phyloP scores from a whole-genome alignment of 768 basidiomycete genomes.

The Sarcomyxa edulis region DNA sequence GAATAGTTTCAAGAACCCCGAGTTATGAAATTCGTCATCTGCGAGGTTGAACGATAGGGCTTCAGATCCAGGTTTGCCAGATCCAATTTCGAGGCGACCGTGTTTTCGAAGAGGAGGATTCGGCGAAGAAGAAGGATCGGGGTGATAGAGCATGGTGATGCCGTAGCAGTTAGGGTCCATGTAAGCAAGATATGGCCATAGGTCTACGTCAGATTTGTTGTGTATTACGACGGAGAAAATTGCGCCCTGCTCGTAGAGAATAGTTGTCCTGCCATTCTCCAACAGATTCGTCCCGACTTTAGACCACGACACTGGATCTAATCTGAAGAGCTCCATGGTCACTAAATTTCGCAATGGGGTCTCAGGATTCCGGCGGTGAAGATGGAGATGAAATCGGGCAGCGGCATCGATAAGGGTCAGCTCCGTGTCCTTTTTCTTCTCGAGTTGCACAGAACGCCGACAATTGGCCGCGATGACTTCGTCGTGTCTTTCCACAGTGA shows the following conservation, averaged over 20 bases:
- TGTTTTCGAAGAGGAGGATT: slow-evolving; percentile 40
- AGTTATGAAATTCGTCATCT: slow-evolving; percentile 30
- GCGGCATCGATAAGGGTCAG: slow-evolving; percentile 48
- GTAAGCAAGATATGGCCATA: slow-evolving; percentile 61
- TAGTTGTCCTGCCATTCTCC: slow-evolving; percentile 39
- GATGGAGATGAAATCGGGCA: slow-evolving; percentile 55
- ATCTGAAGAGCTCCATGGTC: slow-evolving; percentile 45
- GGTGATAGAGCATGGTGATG: slow-evolving; percentile 52
- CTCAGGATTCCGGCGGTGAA: slow-evolving; percentile 43
- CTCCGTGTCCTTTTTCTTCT: slow-evolving; percentile 20
- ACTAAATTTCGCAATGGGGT: slow-evolving; percentile 43
- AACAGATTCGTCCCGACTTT: slow-evolving; percentile 42
- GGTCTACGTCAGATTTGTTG: slow-evolving; percentile 44
- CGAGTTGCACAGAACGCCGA: slow-evolving; percentile 31
- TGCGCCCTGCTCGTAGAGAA: slow-evolving; percentile 34
- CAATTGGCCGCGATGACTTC: slow-evolving; percentile 30
- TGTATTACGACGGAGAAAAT: slow-evolving; percentile 44
- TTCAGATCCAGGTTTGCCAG: slow-evolving; percentile 37
- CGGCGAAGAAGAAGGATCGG: slow-evolving; percentile 25
- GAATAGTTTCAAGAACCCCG: slow-evolving; percentile 55
- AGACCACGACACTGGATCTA: slow-evolving; percentile 39
- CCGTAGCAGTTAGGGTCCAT: slow-evolving; percentile 54
- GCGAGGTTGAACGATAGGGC: slow-evolving; percentile 39
- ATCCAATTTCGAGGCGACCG: slow-evolving; percentile 33
- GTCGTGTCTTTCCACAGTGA: slow-evolving; percentile 42